These are phyloP conservation scores for Penicillium aurantiogriseum DNA, from an alignment of 2,329 filamentous ascomycete species.

Conservation along the genomic window DNA sequence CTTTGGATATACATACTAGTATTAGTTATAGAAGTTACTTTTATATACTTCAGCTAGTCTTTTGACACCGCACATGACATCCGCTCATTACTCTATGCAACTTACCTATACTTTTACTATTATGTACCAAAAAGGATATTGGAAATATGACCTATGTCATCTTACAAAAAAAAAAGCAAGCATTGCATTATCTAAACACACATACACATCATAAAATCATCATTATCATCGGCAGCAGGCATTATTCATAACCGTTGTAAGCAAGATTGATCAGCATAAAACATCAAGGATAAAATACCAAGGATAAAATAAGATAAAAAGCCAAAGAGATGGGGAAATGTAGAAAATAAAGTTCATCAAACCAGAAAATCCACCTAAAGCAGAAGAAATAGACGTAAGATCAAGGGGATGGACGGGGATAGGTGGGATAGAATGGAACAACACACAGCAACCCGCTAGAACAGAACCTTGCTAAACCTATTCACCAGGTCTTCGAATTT, in stretches of 20 bases:
- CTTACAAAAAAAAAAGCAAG: neutral
- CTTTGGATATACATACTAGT: neutral
- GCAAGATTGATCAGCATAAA: neutral
- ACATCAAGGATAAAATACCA: slow-evolving; percentile 6
- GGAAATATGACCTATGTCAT: neutral
- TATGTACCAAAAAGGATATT: neutral
- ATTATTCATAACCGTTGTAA: neutral
- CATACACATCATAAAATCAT: slow-evolving; percentile 17
- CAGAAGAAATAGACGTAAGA: neutral
- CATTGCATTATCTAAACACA: slow-evolving; percentile 10
- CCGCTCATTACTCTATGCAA: neutral
- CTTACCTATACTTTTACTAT: too few species aligned
- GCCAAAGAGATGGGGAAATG: neutral
- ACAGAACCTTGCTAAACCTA: slow-evolving; percentile 29
- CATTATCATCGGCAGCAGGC: slow-evolving; percentile 14
- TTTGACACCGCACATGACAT: neutral
- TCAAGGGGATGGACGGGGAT: neutral
- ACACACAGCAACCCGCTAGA: slow-evolving; percentile 11
- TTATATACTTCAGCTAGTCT: neutral
- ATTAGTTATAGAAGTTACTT: neutral
- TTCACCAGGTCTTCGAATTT: slow-evolving; percentile 38
- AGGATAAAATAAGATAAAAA: neutral
- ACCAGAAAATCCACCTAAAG: neutral
- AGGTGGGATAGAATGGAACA: neutral
- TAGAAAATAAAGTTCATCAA: neutral